Base-by-base conservation (phyloP, 352 stramenopile genomes). In the Phytophthora litchii region DNA sequence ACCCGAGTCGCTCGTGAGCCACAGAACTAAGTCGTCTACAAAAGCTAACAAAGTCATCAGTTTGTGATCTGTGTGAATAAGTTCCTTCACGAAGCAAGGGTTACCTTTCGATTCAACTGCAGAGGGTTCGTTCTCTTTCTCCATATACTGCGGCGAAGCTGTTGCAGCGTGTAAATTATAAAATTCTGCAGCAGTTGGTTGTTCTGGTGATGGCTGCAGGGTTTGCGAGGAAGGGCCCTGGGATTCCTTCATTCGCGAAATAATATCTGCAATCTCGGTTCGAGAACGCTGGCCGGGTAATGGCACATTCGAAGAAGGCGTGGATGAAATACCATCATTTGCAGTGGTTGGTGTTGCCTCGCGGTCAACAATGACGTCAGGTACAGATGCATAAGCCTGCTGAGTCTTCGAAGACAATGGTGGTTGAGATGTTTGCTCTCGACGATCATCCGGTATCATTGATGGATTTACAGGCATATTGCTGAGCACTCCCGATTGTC, bases 1-100 rank as follows among this genome's bases (percentile, higher is more conserved):
- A 16, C 78, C 80, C 21, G 60, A 67, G 45, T 89, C 76, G 4
- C 73, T 72, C 16, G 74, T 68, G 9, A 89, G 60, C 80, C 80
- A 89, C 37, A 82, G 9, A 2, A 71, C 23, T 13, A 88, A 43
- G 12, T 74, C 70, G 9, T 52, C 44, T 7, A 66, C 47, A 38
- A 83, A 58, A 13, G n/a, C 78, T 86, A 17, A 3, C 10, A 9
- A 31, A 23, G 23, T 44, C 17, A 54, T 9, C 9, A 37, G 20
- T 16, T 43, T 34, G 25, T 21, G 8, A 54, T 34, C 10, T 7
- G 10, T 13, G 10, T 34, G 29, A 7, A 3, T 34, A 9, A 12
- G 10, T 34, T 34, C 10, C 29, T 9, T 1, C 10, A 34, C 29
- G 7, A 40, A 49, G 2, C 17, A 38, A 21, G 7, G 1, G 0